Evolutionary conservation across 1,284 basidiomycete species (phyloP), one percentile per base, ranked within the genome.

Genomic region (Ceratorhiza oryzae-sativae): DNA sequence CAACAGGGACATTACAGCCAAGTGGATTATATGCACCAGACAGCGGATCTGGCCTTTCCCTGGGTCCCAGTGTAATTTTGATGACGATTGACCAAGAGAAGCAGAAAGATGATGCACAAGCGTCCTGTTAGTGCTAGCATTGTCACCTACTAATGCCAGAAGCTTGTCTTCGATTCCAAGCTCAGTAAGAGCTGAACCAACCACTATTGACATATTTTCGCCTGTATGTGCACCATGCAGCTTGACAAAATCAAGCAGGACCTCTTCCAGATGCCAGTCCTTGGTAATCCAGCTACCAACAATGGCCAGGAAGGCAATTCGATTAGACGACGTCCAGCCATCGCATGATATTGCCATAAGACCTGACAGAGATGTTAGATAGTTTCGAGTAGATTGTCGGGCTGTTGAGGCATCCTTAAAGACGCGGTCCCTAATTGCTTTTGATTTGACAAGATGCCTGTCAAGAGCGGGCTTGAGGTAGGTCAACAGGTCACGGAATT

Each of bases 301-400:
- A 15, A 71, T 60, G 10, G 65, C 55, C 18, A 73, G 58, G 49
- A 73, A 71, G 3, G 65, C 72, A 20, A 60, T 73, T 5, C 46
- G 72, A 42, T 71, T 71, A 1, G 45, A 39, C 1, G 72, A 70
- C 2, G 67, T 71, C 72, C 72, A 73, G 1, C 39, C 46, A 45
- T 73, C 67, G 45, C 56, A 71, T 25, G 72, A 30, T n/a, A 73
- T 34, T 10, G 72, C 53, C 36, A 73, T 73, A 5, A 60, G 46
- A 25, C 68, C 68, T 2, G 56, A 3, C 6, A 53, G n/a, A 1
- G 46, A 34, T 10, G 20, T 30, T 1, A 65, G 18, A 27, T 53
- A 51, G 3, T 51, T 9, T 30, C 46, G 51, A 1, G 48, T 53
- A 1, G 36, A 27, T 0, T 41, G 2, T 9, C 62, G 48, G 3